These are phyloP conservation scores for Nakazawaea anatomiae DNA, from an alignment of 805 yeast genomes.

Conservation along the genomic window DNA sequence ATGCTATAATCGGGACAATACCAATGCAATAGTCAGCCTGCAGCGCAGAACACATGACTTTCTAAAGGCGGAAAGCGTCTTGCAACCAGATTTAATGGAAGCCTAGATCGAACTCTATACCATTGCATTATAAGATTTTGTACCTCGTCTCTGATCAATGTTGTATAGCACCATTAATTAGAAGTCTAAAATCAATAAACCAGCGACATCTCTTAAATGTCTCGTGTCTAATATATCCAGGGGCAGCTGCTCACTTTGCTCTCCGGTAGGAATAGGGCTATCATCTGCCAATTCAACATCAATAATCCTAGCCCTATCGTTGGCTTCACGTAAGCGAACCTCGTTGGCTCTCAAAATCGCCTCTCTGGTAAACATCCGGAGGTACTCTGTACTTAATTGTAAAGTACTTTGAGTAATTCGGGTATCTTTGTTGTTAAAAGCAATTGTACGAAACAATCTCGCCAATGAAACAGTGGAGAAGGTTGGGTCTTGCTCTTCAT, in stretches of 20 bases:
- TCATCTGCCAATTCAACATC: constrained; percentile 20
- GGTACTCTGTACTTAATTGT: constrained; percentile 46
- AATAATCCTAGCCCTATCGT: not conserved
- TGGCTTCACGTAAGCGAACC: constrained; percentile 28
- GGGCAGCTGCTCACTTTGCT: constrained; percentile 13
- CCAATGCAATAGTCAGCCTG: too few species aligned
- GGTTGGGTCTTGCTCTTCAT: constrained; percentile 12
- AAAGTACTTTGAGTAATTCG: constrained; percentile 43
- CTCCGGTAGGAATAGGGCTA: constrained; percentile 26
- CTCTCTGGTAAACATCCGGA: constrained; percentile 50
- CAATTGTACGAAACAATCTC: constrained; percentile 42
- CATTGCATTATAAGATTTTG: not conserved
- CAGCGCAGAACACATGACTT: too few species aligned
- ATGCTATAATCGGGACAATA: too few species aligned
- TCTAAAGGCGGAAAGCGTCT: too few species aligned
- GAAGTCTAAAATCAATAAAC: constrained; percentile 52
- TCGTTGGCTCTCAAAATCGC: constrained; percentile 55
- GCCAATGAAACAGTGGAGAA: constrained; percentile 36
- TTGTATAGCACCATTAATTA: constrained; percentile 15
- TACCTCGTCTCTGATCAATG: not conserved
- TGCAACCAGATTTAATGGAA: too few species aligned
- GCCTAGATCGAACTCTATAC: too few species aligned
- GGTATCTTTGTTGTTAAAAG: constrained; percentile 41
- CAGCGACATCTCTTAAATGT: constrained; percentile 51
- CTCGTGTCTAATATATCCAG: constrained; percentile 41